Conservation (phyloP, 2,329 filamentous ascomycete genomes). For the Sporothrix euskadiensis region DNA sequence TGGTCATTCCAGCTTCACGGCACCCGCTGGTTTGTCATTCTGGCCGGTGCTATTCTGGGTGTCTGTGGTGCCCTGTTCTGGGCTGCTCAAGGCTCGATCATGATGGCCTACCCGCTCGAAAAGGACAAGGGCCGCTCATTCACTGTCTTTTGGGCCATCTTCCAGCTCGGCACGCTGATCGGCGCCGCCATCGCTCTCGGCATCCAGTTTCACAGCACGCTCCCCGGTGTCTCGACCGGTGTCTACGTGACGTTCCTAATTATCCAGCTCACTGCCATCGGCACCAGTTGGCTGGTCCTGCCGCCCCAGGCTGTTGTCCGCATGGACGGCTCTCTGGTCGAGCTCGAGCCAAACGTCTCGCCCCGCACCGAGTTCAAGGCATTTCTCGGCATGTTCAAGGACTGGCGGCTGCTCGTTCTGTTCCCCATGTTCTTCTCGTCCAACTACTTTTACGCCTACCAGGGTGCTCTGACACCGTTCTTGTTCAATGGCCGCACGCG, state of each 20-base stretch:
- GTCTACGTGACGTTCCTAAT: slow-evolving; percentile 15
- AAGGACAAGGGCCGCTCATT: slow-evolving; percentile 83
- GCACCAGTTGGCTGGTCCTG: slow-evolving; percentile 11
- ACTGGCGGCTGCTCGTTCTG: slow-evolving; percentile 65
- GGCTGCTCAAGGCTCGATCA: slow-evolving; percentile 54
- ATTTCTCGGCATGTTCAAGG: slow-evolving; percentile 59
- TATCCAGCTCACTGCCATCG: slow-evolving; percentile 9
- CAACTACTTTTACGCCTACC: slow-evolving; percentile 76
- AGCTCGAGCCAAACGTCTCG: slow-evolving; percentile 72
- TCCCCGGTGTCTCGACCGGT: neutral
- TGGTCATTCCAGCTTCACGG: slow-evolving; percentile 5
- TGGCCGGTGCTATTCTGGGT: slow-evolving; percentile 2
- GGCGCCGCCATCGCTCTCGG: slow-evolving; percentile 71
- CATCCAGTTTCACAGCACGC: slow-evolving; percentile 55
- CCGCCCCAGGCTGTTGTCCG: slow-evolving; percentile 41
- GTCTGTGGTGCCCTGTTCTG: slow-evolving; percentile 8
- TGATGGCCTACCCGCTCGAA: slow-evolving; percentile 87
- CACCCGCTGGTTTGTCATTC: slow-evolving; percentile 3
- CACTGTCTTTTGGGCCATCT: slow-evolving; percentile 91
- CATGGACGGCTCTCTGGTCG: slow-evolving; percentile 63
- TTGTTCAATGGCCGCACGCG: slow-evolving; percentile 24
- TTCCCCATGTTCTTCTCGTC: slow-evolving; percentile 75
- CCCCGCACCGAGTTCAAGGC: slow-evolving; percentile 62
- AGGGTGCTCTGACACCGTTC: slow-evolving; percentile 44
- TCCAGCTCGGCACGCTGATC: slow-evolving; percentile 87